A percentile compares a stretch with the other conserved stretches of the same genome.
These are phyloP conservation scores for Apiospora rasikravindrae DNA, from an alignment of 2,329 filamentous ascomycete genomes.

Conservation along the genomic window DNA sequence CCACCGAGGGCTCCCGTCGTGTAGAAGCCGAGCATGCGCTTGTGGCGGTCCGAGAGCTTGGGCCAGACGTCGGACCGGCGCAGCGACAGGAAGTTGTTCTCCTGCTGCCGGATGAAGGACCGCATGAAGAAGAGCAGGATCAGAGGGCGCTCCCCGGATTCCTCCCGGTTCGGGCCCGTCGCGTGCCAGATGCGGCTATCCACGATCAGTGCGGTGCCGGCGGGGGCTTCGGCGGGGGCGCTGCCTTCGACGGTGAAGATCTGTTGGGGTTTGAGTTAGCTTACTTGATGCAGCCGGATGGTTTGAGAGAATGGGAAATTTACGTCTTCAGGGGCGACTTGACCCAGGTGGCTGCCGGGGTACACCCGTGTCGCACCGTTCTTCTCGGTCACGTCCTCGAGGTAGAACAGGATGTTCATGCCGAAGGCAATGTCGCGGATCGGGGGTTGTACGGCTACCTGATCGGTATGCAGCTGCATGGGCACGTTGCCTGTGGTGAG, in stretches of 20 bases:
- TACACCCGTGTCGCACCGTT: conserved; percentile 37
- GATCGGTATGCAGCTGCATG: conserved; percentile 38
- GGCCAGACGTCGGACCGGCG: conserved; percentile 34
- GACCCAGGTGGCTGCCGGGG: conserved; percentile 31
- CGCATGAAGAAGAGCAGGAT: conserved; percentile 37
- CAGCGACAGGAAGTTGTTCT: conserved; percentile 38
- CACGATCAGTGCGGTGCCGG: conserved; percentile 34
- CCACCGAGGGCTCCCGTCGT: conserved; percentile 33
- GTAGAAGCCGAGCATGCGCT: conserved; percentile 30
- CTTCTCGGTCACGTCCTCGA: conserved; percentile 41
- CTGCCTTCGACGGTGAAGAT: conserved; percentile 34
- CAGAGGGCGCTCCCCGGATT: conserved; percentile 17
- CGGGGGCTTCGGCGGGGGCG: conserved; percentile 32
- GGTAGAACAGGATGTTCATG: conserved; percentile 33
- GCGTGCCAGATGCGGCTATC: conserved; percentile 39
- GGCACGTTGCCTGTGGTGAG: conserved; percentile 23
- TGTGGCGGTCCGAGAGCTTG: conserved; percentile 33
- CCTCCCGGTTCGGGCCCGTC: conserved; percentile 34
- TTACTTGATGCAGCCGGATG: not conserved
- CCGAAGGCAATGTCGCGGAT: conserved; percentile 34
- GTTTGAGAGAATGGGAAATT: not conserved
- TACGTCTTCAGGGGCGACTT: conserved; percentile 31
- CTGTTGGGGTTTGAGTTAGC: conserved; percentile 28
- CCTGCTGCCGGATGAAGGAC: conserved; percentile 37
- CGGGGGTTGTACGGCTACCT: conserved; percentile 34